Evolutionary conservation across 352 stramenopile species (phyloP), one percentile per base, ranked within the genome.

Genomic region (Phytopythium litorale): DNA sequence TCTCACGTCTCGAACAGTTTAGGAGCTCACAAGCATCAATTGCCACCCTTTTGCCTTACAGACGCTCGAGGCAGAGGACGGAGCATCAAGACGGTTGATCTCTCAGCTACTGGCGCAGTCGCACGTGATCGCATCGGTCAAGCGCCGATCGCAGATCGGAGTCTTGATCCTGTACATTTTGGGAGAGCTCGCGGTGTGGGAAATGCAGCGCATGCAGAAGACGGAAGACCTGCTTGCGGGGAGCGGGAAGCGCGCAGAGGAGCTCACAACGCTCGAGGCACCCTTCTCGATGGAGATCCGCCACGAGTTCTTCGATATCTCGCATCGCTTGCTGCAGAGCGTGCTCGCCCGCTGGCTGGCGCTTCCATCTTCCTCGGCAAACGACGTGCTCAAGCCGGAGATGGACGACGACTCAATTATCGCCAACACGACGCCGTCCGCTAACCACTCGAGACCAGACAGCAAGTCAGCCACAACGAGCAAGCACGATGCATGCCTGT

Each of bases 191-290:
- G 92, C 85, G 4, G 78, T 80, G 28, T 96, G 87, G 85, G 84
- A 96, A 74, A 94, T 96, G 84, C 91, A 94, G 54, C 84, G 84
- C 58, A 94, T 96, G 86, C 85, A 96, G 56, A 90, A 88, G 58
- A 76, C 76, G 0, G 86, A 96, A 68, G 86, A 94, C 55, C 76
- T 83, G 32, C 88, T 89, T 25, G 76, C 73, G 1, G 76, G 81
- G 1, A 48, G 33, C 32, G 53, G 53, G 35, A 88, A 89, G 65
- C 72, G 71, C 15, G 80, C 92, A 57, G 77, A 90, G 23, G 75
- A 92, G 49, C 65, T 91, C 23, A 82, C 82, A 65, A 78, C 88
- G 45, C 64, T 96, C 23, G 87, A 94, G 65, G 81, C 94, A 56
- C 84, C 85, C 12, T 96, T 86, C 52, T 88, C 87, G 28, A 78